Percentiles rank a stretch among this genome's conserved stretches.
Conservation (phyloP, 768 basidiomycete species). For the Sporobolomyces roseus region DNA sequence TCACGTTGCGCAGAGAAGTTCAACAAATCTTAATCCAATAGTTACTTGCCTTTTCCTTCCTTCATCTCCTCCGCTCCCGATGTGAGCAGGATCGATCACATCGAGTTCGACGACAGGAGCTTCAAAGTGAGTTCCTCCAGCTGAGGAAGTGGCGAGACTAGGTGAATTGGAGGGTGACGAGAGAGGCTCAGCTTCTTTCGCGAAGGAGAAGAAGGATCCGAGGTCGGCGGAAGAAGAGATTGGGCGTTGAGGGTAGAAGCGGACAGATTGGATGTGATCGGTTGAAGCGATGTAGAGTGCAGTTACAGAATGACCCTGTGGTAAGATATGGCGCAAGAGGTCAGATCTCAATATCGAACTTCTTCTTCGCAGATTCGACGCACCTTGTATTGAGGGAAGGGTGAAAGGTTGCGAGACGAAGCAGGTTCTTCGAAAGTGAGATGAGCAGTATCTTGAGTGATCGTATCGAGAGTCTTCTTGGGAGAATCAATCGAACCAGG, state of each 20-base stretch:
- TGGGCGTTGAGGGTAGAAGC: conserved; percentile 14
- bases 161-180: background rate
- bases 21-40: conserved; percentile 18
- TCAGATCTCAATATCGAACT: too few species aligned
- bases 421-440: conserved; percentile 13
- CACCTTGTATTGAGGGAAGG: conserved; percentile 23
- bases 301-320: conserved; percentile 13
- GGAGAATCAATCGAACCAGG: background rate
- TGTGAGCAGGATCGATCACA: background rate
- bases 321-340: too few species aligned
- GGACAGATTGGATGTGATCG: background rate
- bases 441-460: background rate
- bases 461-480: background rate
- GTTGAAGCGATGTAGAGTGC: conserved; percentile 15
- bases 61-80: background rate
- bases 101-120: conserved; percentile 29
- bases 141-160: background rate
- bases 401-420: background rate
- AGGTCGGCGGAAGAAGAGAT: background rate
- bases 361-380: too few species aligned
- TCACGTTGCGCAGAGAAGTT: conserved; percentile 18
- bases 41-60: conserved; percentile 14
- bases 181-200: background rate
- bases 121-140: background rate
- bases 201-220: background rate